These are phyloP conservation scores for Drosera spatulata DNA, from an alignment of 179 eudicot species.

Conservation along the genomic window DNA sequence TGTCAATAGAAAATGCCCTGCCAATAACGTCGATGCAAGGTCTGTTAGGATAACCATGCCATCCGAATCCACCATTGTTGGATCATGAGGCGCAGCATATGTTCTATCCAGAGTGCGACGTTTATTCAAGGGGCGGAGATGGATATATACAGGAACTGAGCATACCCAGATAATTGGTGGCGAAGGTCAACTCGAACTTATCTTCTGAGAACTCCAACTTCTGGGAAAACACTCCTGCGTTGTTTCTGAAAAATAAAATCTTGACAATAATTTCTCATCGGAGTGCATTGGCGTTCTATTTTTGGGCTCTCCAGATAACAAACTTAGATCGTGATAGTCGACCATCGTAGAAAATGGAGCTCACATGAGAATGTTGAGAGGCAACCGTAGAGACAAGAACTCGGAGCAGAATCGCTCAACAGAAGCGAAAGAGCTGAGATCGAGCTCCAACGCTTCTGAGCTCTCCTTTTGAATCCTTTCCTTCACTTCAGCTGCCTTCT, in stretches of 20 bases:
- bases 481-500: slow-evolving; percentile 29
- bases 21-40: background rate
- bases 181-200: slow-evolving; percentile 39
- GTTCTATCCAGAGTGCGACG: too few species aligned
- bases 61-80: too few species aligned
- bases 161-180: slow-evolving; percentile 32
- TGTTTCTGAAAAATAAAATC: slow-evolving; percentile 21
- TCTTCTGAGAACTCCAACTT: slow-evolving; percentile 25
- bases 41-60: too few species aligned
- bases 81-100: too few species aligned
- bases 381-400: slow-evolving; percentile 23
- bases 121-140: too few species aligned
- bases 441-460: slow-evolving; percentile 26
- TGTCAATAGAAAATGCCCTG: slow-evolving; percentile 34
- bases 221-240: slow-evolving; percentile 32
- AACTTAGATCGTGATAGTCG: background rate
- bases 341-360: background rate
- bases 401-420: slow-evolving; percentile 22
- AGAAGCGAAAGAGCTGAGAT: slow-evolving; percentile 32
- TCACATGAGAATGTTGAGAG: slow-evolving; percentile 37
- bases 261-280: background rate
- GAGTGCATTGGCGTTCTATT: background rate
- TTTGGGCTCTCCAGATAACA: background rate
- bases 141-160: background rate
- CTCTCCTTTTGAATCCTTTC: slow-evolving; percentile 17